Evolutionary conservation across 768 basidiomycete genomes (phyloP).

Genomic region (Trametes gibbosa): DNA sequence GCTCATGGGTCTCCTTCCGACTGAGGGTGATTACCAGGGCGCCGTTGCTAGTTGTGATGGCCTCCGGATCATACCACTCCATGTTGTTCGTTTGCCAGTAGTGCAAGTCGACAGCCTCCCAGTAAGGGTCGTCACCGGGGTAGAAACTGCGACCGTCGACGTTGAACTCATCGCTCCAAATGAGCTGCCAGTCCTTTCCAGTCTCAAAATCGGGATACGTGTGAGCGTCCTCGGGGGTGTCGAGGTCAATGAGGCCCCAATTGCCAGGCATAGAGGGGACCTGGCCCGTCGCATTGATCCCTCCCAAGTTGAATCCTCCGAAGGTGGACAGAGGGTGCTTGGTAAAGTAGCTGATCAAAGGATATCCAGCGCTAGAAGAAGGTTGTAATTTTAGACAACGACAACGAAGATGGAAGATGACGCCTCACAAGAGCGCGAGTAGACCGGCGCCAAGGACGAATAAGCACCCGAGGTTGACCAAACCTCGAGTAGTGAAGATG

Average conservation of each 20-base stretch:
- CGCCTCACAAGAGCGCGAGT: slow-evolving; percentile 58
- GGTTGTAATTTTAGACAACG: slow-evolving; percentile 19
- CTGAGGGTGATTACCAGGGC: slow-evolving; percentile 50
- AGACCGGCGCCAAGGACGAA: slow-evolving; percentile 47
- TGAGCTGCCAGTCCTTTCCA: slow-evolving; percentile 48
- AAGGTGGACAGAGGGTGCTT: slow-evolving; percentile 29
- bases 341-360: slow-evolving; percentile 40
- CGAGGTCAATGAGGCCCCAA: slow-evolving; percentile 50
- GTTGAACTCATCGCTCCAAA: slow-evolving; percentile 85
- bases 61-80: slow-evolving; percentile 88
- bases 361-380: slow-evolving; percentile 41
- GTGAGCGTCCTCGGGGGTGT: slow-evolving; percentile 49
- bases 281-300: slow-evolving; percentile 46
- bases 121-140: slow-evolving; percentile 77
- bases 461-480: slow-evolving; percentile 73
- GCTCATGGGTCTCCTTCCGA: slow-evolving; percentile 48
- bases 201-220: slow-evolving; percentile 28
- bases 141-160: slow-evolving; percentile 67
- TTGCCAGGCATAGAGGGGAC: slow-evolving; percentile 41
- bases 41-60: slow-evolving; percentile 43
- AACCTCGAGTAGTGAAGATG: slow-evolving; percentile 56
- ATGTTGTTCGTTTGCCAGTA: slow-evolving; percentile 68
- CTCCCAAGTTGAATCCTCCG: slow-evolving; percentile 45
- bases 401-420: not conserved
- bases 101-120: slow-evolving; percentile 82